Conservation (phyloP, 2,329 filamentous ascomycete species). For the Tolypocladium cylindrosporum region DNA sequence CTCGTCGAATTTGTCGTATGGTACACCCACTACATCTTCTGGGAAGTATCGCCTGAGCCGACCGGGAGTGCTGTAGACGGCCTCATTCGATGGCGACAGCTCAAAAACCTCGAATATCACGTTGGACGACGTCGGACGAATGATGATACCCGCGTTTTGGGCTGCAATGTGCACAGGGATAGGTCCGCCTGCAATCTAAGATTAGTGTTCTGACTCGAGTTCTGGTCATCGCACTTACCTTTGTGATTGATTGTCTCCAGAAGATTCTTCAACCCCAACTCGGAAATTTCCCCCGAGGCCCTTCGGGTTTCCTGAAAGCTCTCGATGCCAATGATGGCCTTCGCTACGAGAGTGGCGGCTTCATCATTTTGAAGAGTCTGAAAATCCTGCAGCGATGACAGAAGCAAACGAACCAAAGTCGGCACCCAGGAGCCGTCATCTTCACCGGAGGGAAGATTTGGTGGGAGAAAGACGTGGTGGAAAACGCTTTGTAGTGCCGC, state of each 20-base stretch:
- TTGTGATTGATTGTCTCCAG: neutral
- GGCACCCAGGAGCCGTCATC: slow-evolving; percentile 4
- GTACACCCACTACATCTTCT: slow-evolving; percentile 10
- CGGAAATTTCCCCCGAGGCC: neutral
- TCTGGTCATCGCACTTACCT: neutral
- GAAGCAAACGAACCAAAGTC: neutral
- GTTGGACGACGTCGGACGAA: slow-evolving; percentile 7
- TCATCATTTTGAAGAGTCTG: neutral
- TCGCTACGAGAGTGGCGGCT: neutral
- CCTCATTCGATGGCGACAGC: slow-evolving; percentile 16
- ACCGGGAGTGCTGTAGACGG: slow-evolving; percentile 16
- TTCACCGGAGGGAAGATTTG: slow-evolving; percentile 12
- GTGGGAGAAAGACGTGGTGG: slow-evolving; percentile 21
- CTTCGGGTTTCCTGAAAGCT: neutral
- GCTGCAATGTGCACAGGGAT: slow-evolving; percentile 14
- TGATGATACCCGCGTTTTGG: slow-evolving; percentile 26
- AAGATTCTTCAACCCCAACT: neutral
- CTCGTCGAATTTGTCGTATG: slow-evolving; percentile 3
- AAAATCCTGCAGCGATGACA: neutral
- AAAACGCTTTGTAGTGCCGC: slow-evolving; percentile 1
- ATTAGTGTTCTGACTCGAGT: neutral
- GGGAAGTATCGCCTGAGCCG: slow-evolving; percentile 20
- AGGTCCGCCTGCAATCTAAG: neutral
- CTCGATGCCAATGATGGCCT: neutral
- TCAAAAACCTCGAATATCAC: slow-evolving; percentile 24